Evolutionary conservation across 208 protist species (phyloP).

Genomic region (Zelonia costaricensis): DNA sequence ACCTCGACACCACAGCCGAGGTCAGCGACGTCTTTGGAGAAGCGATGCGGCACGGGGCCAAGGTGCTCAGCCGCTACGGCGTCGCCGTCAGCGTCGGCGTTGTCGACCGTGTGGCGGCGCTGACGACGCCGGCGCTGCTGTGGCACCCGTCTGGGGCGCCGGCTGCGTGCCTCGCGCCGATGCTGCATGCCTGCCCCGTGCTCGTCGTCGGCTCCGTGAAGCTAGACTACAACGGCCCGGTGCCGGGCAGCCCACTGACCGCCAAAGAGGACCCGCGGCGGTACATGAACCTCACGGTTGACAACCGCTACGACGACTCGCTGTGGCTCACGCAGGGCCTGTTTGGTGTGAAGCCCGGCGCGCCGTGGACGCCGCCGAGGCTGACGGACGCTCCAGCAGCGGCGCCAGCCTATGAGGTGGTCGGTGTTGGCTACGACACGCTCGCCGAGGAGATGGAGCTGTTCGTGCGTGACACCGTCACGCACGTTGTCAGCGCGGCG

Average conservation of each 20-base stretch:
- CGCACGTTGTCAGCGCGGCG: conserved; percentile 24
- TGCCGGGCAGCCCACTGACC: conserved; percentile 41
- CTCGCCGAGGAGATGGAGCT: conserved; percentile 62
- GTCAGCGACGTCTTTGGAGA: conserved; percentile 37
- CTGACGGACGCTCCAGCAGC: neutral
- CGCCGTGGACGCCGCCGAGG: conserved; percentile 18
- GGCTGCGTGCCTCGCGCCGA: conserved; percentile 69
- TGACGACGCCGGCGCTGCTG: conserved; percentile 44
- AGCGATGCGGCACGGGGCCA: conserved; percentile 52
- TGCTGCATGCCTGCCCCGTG: conserved; percentile 53
- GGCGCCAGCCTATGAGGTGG: conserved; percentile 18
- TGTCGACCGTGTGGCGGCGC: conserved; percentile 14
- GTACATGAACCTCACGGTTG: conserved; percentile 58
- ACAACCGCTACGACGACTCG: conserved; percentile 39
- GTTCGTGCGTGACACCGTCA: conserved; percentile 39
- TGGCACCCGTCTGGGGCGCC: conserved; percentile 78
- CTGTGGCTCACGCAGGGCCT: conserved; percentile 79
- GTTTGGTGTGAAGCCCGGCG: conserved; percentile 62
- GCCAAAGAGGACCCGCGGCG: conserved; percentile 48
- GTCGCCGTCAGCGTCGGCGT: conserved; percentile 72
- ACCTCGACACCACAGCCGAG: conserved; percentile 72
- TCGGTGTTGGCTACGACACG: conserved; percentile 68
- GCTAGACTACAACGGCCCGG: conserved; percentile 81
- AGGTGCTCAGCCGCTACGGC: conserved; percentile 82
- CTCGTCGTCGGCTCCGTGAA: conserved; percentile 53